Base-by-base conservation (phyloP, 306 rosid species). In the Castanea crenata region DNA sequence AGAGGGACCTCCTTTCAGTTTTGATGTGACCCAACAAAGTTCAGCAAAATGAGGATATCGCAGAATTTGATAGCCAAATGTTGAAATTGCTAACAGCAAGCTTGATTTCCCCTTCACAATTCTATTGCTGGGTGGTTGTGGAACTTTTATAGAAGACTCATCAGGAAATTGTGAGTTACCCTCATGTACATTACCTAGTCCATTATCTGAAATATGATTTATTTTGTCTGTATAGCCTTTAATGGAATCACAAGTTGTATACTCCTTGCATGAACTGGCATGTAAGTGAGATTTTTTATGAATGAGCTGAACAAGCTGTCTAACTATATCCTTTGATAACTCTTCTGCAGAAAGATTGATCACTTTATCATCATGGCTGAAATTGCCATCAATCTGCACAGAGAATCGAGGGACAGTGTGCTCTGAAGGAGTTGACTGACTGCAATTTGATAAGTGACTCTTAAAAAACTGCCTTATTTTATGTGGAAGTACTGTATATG, bases 21-120 rank as follows among this genome's bases (percentile, higher is more conserved):
- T 95, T 59, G 99, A 95, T 5, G 99, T 95, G 87, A 93, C 86
- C 99, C 98, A 93, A 82, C 99, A 95, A 67, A 95, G 97, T 83
- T 92, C 99, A 58, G 98, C 94, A 78, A 95, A 95, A 85, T 95
- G 98, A 18, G 99, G 99, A 85, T 86, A 93, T 38, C 82, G 82
- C 81, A 95, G 90, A 89, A 95, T 89, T 83, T 95, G 99, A 86
- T 88, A 91, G 68, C 99, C 99, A 85, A 95, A 89, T 21, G 98
- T 83, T 64, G 94, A 89, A 89, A 93, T 90, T 81, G 92, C 97
- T 73, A 87, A 78, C 76, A 84, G 76, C 80, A 95, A 75, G 81
- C 79, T 90, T 27, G 98, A 90, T 85, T 91, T 92, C 81, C 91
- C 98, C 81, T 86, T 92, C 57, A 83, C 75, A 19, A 79, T 83